Base-by-base conservation (phyloP, 139 green algal species). In the Micromonas pusilla region DNA sequence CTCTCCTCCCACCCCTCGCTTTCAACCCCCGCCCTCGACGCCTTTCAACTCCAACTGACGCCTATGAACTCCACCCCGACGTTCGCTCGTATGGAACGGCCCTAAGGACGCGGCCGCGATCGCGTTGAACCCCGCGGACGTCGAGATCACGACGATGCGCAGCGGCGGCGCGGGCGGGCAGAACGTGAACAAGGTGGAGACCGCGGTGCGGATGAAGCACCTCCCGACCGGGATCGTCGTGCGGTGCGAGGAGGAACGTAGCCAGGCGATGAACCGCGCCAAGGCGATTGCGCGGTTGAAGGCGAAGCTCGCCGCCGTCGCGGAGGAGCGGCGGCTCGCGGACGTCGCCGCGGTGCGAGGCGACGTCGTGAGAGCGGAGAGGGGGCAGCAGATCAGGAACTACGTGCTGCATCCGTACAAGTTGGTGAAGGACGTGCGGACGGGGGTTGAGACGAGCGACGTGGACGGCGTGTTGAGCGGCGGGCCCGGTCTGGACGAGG, bases 391-490 rank as follows among this genome's bases (percentile, higher is more conserved):
- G 85, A 94, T 98, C 19, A 78, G 94, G 0, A 98, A 97, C 81
- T 98, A 98, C 78, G 93, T 98, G 21, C 83, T 98, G 13, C 93
- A 98, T 79, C 94, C 94, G 0, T 98, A 98, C 87, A 92, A 93
- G n/a, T n/a, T 79, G 73, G 63, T 79, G 63, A 79, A 79, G 73
- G 73, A 79, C 64, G 26, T 79, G 52, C 76, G 73, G 64, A 79
- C 73, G 19, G 73, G 60, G n/a, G 73, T 60, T 9, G 73, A 79
- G 64, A 79, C 73, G 25, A 25, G 20, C 9, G 73, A 66, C 28
- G 62, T 80, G 28, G 30, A 78, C 60, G 62, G 23, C 60, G 73
- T 79, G 20, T 26, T 79, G 73, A 66, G 77, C 20, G 73, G 73
- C n/a, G n/a, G n/a, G n/a, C n/a, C n/a, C n/a, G n/a, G n/a, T n/a